Evolutionary conservation across 306 rosid genomes (phyloP).

Genomic region (Vigna angularis): DNA sequence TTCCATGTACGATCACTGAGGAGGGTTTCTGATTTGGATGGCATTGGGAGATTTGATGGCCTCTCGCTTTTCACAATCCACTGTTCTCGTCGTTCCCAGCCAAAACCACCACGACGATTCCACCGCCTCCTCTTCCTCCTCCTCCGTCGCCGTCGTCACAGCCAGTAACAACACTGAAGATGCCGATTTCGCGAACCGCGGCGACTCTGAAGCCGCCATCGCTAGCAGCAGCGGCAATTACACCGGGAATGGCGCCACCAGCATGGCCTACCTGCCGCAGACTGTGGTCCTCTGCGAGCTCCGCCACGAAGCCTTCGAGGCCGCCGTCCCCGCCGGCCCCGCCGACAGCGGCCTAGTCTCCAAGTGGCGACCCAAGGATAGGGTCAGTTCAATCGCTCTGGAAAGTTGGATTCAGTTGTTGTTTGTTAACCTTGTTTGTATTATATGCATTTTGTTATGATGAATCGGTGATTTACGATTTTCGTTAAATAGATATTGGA

Average conservation of each 20-base stretch:
- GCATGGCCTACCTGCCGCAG: conserved; percentile 88
- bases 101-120: conserved; percentile 55
- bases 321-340: conserved; percentile 68
- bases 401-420: neutral
- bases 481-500: neutral
- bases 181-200: conserved; percentile 37
- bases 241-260: conserved; percentile 69
- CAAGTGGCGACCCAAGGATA: conserved; percentile 93
- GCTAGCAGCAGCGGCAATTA: conserved; percentile 64
- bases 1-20: conserved; percentile 53
- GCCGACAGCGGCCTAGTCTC: conserved; percentile 87
- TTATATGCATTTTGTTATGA: conserved; percentile 19
- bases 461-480: conserved; percentile 4
- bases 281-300: conserved; percentile 74
- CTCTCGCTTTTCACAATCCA: conserved; percentile 91
- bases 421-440: neutral
- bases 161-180: neutral
- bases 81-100: conserved; percentile 66
- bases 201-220: conserved; percentile 77
- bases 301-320: conserved; percentile 92
- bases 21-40: conserved; percentile 77
- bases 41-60: conserved; percentile 99
- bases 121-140: conserved; percentile 8
- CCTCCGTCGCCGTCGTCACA: neutral
- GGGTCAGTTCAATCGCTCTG: conserved; percentile 50